Conservation (phyloP, 768 basidiomycete species). For the Lentinula aciculospora region DNA sequence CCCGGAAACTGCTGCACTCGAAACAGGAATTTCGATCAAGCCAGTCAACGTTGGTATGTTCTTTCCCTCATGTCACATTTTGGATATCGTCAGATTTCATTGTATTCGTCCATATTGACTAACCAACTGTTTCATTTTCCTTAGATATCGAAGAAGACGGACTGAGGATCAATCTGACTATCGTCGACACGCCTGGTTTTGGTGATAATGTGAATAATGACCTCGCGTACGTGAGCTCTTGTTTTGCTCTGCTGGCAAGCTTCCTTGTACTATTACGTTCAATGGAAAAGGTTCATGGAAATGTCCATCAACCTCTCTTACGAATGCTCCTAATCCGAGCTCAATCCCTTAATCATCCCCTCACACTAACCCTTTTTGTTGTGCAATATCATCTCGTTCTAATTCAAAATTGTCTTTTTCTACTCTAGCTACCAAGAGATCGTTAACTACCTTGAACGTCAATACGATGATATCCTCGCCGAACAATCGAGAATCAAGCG, state of each 20-base stretch:
- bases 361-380: background rate
- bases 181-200: slow-evolving; percentile 92
- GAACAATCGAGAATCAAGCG: slow-evolving; percentile 88
- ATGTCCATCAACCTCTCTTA: background rate
- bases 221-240: slow-evolving; percentile 53
- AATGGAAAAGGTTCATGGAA: background rate
- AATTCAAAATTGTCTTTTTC: background rate
- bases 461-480: slow-evolving; percentile 90
- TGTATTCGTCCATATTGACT: too few relatives aligned
- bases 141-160: slow-evolving; percentile 82
- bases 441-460: slow-evolving; percentile 78
- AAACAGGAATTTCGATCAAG: slow-evolving; percentile 74
- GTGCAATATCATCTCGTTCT: background rate
- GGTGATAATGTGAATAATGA: slow-evolving; percentile 90
- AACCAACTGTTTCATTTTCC: background rate
- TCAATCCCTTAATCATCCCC: background rate
- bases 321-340: background rate
- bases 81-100: too few relatives aligned
- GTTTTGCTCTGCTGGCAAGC: background rate
- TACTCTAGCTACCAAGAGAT: slow-evolving; percentile 77
- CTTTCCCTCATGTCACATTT: too few relatives aligned
- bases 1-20: slow-evolving; percentile 71
- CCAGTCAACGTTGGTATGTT: slow-evolving; percentile 69
- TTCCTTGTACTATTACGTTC: background rate
- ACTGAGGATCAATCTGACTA: slow-evolving; percentile 81